These are phyloP conservation scores for Tricholoma bakamatsutake DNA, from an alignment of 768 basidiomycete species.

Conservation along the genomic window DNA sequence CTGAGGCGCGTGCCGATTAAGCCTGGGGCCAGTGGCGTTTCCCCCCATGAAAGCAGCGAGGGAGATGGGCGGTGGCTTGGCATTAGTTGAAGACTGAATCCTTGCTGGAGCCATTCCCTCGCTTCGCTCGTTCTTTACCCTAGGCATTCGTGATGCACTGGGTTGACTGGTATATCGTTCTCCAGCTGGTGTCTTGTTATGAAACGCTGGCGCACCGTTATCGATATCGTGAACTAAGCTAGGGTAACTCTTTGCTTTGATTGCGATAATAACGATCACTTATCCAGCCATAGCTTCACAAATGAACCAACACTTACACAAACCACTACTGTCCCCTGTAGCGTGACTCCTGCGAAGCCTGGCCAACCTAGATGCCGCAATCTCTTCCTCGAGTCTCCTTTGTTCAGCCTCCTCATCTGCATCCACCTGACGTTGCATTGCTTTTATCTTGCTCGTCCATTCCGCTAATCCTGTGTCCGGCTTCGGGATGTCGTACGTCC, in stretches of 20 bases:
- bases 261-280: neutral
- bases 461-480: constrained; percentile 68
- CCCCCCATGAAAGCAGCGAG: constrained; percentile 82
- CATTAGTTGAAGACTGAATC: constrained; percentile 13
- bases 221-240: constrained; percentile 1
- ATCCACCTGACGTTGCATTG: constrained; percentile 74
- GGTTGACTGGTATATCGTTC: constrained; percentile 39
- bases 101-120: neutral
- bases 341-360: constrained; percentile 42
- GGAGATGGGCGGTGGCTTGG: constrained; percentile 50
- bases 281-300: neutral
- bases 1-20: constrained; percentile 71
- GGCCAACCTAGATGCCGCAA: constrained; percentile 48
- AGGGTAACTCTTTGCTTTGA: neutral
- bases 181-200: constrained; percentile 18
- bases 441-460: constrained; percentile 78
- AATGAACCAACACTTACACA: constrained; percentile 34
- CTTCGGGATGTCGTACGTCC: constrained; percentile 37
- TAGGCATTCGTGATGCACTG: constrained; percentile 42
- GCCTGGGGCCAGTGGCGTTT: constrained; percentile 63
- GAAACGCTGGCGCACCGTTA: constrained; percentile 12
- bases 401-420: constrained; percentile 77
- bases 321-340: constrained; percentile 29
- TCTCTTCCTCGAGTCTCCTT: constrained; percentile 58
- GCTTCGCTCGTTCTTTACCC: constrained; percentile 12